Evolutionary conservation across 768 basidiomycete genomes (phyloP), one percentile per base, ranked within the genome.

Genomic region (Favolaschia claudopus): DNA sequence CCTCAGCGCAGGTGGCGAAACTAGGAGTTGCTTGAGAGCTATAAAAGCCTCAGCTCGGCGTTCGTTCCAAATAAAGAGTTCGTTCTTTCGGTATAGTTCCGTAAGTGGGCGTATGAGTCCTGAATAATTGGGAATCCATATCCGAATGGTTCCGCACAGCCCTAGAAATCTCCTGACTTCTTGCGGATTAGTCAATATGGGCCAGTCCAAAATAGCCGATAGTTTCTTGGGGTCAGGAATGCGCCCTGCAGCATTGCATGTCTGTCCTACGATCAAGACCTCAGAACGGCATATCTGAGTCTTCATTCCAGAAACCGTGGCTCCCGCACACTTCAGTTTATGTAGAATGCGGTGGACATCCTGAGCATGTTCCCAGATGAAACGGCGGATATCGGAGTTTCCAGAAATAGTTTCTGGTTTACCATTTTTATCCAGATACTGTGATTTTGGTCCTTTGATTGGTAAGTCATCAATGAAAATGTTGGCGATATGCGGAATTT

Each of bases 311-410:
- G 74, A 76, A 7, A 81, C 67, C 0, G 72, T 77, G 0, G 63
- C 70, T 5, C 77, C 71, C 0, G 66, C 51, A 27, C 71, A 65
- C 25, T 71, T 61, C 4, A 77, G 55, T 0, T 62, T 38, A 8
- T 75, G 71, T 12, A 75, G 42, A 4, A 79, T 60, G 0, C 67
- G 46, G 32, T 79, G 67, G 17, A 76, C 39, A 42, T 70, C 64
- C 1, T 31, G 4, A 1, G 71, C 67, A 55, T 78, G 72, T 40
- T 80, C 73, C 68, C 72, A 79, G 5, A 80, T 69, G 28, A 79
- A 80, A 0, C 65, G 38, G 9, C 64, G 45, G 22, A 70, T 70
- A 13, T 56, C 62, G 24, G 69, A 55, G 40, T 70, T 69, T 15
- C 63, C 68, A 7, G 42, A 17, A 5, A 68, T 17, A 7, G 44